Base-by-base conservation (phyloP, 176 grass and related monocot species). In the Cocos nucifera region DNA sequence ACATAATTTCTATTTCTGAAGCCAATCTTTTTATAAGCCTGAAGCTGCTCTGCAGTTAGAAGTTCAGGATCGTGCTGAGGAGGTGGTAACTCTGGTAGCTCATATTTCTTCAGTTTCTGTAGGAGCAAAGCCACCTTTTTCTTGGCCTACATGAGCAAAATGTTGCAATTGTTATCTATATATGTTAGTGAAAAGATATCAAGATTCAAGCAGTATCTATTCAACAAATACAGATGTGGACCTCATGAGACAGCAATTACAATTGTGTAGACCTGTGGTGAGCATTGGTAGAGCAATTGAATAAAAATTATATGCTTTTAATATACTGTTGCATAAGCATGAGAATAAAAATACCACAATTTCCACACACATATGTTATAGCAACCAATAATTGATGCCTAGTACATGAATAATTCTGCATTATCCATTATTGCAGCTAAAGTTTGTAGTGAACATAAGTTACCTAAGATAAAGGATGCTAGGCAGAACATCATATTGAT, bases 11-110 rank as follows among this genome's bases (percentile, higher is more conserved):
- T 86, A 28, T 98, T 98, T 76, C 87, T 86, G 72, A 98, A 98
- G 51, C 93, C 93, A 54, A 97, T 83, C 79, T 98, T 98, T 77
- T 92, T 98, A 77, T 85, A 98, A 70, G 87, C 93, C 51, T 98
- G 93, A 53, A 92, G 78, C 67, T 98, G 93, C 48, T 98, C 93
- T 12, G 74, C 35, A 0, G 93, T 98, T 64, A 98, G 65, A 22
- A 98, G 69, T 58, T 92, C 84, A 17, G 93, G 93, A 69, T 98
- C 93, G 75, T 92, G 93, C 4, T 79, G 73, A 76, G 93, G 81
- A 62, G 81, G n/a, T 69, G 93, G 84, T 67, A 92, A 62, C 23
- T 98, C 93, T 56, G 87, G 93, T 21, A 98, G 75, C 73, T 98
- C 87, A 62, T 85, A 98, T 77, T 98, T 98, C 66, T 86, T 98